phyloP scores from a whole-genome alignment of 169 alveolate species.

The Theileria equi region DNA sequence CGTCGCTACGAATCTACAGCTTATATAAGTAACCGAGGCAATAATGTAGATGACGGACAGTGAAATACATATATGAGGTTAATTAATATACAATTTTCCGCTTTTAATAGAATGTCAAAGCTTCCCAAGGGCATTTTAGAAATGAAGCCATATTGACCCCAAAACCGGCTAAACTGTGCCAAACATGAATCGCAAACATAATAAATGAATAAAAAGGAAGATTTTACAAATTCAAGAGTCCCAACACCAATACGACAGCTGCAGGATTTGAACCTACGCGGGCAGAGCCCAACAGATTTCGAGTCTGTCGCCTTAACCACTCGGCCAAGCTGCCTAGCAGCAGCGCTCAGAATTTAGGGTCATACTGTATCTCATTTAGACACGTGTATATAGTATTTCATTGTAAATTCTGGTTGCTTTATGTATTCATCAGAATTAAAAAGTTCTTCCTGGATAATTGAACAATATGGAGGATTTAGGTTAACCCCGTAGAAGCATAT shows the following conservation, averaged over 20 bases:
- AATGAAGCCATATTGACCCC: too few relatives aligned
- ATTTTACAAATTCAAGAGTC: not conserved
- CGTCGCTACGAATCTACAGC: slow-evolving; percentile 2
- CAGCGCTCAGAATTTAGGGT: not conserved
- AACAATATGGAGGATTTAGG: slow-evolving; percentile 43
- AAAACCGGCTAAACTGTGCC: too few relatives aligned
- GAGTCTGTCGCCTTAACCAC: slow-evolving; percentile 86
- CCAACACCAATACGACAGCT: slow-evolving; percentile 84
- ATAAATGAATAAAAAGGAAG: not conserved
- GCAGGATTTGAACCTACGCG: slow-evolving; percentile 99
- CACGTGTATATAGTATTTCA: not conserved
- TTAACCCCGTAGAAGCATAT: slow-evolving; percentile 58
- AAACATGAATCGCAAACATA: not conserved
- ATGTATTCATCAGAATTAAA: not conserved
- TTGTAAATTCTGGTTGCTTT: not conserved
- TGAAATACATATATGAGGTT: not conserved
- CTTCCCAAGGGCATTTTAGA: too few relatives aligned
- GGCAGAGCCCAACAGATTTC: slow-evolving; percentile 93
- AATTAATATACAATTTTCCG: too few relatives aligned
- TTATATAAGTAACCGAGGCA: slow-evolving; percentile 22
- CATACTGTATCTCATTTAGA: not conserved
- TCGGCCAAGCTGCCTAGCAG: slow-evolving; percentile 82
- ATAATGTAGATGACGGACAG: too few relatives aligned
- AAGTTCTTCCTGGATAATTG: not conserved
- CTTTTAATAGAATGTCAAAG: too few relatives aligned